phyloP scores from a whole-genome alignment of 129 eudicot genomes.

The Artemisia annua region DNA sequence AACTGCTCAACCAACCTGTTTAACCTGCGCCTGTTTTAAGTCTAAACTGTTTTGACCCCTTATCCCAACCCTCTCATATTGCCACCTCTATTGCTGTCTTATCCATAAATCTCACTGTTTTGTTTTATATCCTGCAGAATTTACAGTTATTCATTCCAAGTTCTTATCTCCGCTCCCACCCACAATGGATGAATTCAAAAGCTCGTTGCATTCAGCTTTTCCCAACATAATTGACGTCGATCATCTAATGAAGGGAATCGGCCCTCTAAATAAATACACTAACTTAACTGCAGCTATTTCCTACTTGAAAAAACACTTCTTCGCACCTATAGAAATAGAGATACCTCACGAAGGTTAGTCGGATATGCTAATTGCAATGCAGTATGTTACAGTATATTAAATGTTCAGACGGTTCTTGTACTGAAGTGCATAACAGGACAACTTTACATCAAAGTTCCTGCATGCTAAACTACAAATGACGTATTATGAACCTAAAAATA shows the following conservation, averaged over 20 bases:
- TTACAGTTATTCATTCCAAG: slow-evolving; percentile 74
- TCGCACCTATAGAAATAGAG: slow-evolving; percentile 61
- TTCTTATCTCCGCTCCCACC: slow-evolving; percentile 84
- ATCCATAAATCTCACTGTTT: not conserved
- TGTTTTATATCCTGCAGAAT: slow-evolving; percentile 52
- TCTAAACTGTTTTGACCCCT: no score
- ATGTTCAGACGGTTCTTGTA: no score
- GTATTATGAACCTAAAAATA: slow-evolving; percentile 2
- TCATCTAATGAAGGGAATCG: slow-evolving; percentile 80
- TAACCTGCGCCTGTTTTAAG: no score
- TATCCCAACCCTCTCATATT: no score
- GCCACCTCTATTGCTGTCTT: not conserved
- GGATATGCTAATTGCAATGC: no score
- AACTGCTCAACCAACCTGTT: no score
- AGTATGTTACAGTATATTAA: no score
- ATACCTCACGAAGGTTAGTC: slow-evolving; percentile 66
- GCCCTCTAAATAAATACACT: slow-evolving; percentile 43
- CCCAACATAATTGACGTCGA: slow-evolving; percentile 63
- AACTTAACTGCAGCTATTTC: slow-evolving; percentile 61
- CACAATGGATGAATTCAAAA: slow-evolving; percentile 59
- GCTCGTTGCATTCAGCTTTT: slow-evolving; percentile 54
- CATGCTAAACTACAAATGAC: not conserved
- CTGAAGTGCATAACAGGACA: not conserved
- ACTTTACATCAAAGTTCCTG: not conserved
- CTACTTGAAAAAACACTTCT: slow-evolving; percentile 57